Evolutionary conservation across 179 eudicot species (phyloP).

Genomic region (Spergularia azorica): DNA sequence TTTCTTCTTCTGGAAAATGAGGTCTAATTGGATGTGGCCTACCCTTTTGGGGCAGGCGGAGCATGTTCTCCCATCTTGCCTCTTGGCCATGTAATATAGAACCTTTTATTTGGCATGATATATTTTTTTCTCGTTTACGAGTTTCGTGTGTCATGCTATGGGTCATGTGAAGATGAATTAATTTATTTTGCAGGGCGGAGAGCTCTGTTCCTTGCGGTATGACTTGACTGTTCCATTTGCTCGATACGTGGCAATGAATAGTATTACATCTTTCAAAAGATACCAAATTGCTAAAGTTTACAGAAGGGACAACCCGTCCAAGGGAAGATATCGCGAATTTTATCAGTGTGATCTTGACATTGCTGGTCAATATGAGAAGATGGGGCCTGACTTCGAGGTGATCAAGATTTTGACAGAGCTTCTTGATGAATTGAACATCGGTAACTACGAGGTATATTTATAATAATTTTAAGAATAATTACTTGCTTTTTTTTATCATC

Average conservation of each 20-base stretch:
- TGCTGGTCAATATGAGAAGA: slow-evolving; percentile 85
- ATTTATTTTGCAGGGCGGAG: slow-evolving; percentile 73
- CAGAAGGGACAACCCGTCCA: slow-evolving; percentile 96
- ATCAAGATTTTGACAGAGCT: slow-evolving; percentile 86
- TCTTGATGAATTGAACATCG: slow-evolving; percentile 81
- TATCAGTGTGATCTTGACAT: slow-evolving; percentile 98
- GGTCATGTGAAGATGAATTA: not conserved
- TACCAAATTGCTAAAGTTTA: slow-evolving; percentile 97
- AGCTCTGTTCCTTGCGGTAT: slow-evolving; percentile 93
- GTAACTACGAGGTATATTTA: slow-evolving; percentile 80
- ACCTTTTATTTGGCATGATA: not conserved
- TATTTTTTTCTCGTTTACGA: not conserved
- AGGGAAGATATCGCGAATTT: slow-evolving; percentile 96
- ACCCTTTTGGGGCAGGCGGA: not conserved
- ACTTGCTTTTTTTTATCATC: no score
- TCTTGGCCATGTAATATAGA: not conserved
- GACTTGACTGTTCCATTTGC: slow-evolving; percentile 98
- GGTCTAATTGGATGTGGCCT: not conserved
- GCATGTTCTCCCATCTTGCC: not conserved
- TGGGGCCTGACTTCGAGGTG: slow-evolving; percentile 96
- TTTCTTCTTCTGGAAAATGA: not conserved
- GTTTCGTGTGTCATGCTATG: slow-evolving; percentile 1
- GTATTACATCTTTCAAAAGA: slow-evolving; percentile 82
- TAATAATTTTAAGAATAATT: not conserved
- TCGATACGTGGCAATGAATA: slow-evolving; percentile 89